Evolutionary conservation across 208 protist genomes (phyloP), one percentile per base, ranked within the genome.

Genomic region (Naegleria lovaniensis): DNA sequence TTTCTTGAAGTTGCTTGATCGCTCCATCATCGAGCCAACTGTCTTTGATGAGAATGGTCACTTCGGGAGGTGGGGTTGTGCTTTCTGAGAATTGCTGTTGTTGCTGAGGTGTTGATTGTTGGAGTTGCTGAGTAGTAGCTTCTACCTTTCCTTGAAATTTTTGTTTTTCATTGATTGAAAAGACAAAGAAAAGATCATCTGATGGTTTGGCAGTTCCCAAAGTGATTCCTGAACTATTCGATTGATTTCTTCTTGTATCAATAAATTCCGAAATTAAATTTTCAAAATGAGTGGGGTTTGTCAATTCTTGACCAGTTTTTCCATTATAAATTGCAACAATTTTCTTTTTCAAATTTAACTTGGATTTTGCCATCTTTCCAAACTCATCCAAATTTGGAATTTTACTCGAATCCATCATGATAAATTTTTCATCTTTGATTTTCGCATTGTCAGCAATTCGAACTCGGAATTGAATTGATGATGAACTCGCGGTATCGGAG

Each of bases 331-430:
- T 9, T 87, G 9, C 3, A 43, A 55, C 9, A 7, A 87, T 55
- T 55, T 87, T 87, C 84, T 87, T 87, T 29, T 87, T 87, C 22
- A 87, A 55, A 87, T 87, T 87, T 22, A 87, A 38, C 33, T 87
- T 87, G 13, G 9, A 0, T 55, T 87, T 87, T 29, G 40, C 84
- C 38, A 16, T 3, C 55, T 87, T 87, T 11, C 3, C 5, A 55
- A 87, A 40, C 19, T 87, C 40, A 55, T 87, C 84, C 1, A 87
- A 36, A 36, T 22, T n/a, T 58, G 51, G 51, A 19, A 58, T 19
- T 58, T 58, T 58, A 5, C 15, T 5, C 5, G 51, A 58, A 75
- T 75, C 22, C 5, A 75, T 25, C 58, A 75, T 25, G 6, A 75
- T n/a, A 25, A 75, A 75, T 25, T 29, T 75, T 75, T 75, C 58